Base-by-base conservation (phyloP, 2,329 filamentous ascomycete species). In the Colletotrichum sp. region DNA sequence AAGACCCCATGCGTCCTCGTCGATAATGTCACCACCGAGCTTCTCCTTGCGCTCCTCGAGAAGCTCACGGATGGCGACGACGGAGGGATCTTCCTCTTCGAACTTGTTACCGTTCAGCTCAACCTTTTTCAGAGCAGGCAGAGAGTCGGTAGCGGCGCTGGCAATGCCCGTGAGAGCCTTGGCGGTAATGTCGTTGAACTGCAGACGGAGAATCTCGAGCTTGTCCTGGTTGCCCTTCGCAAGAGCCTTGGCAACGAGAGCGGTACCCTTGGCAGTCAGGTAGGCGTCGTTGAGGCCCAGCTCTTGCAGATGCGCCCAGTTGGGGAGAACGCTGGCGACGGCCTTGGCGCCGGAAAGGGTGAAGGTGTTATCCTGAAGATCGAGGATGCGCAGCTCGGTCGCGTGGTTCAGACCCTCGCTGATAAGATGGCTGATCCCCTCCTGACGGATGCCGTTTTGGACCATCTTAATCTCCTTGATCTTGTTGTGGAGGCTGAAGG, bases 101-200 rank as follows among this genome's bases (percentile, higher is more conserved):
- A 99, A 98, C 82, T 95, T 97, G 88, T 99, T 99, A 66, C 97
- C 97, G 83, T 99, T 98, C 78, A 99, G 87, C 86, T 98, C 97
- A 65, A 99, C 91, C 80, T 96, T 93, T 86, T 93, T 94, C 78
- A 99, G 87, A 14, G 90, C 90, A 3, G 95, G 96, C 10, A 99
- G 89, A 4, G 89, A 89, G 10, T 90, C 87, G 80, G 92, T 91
- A 6, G 92, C 92, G 4, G 94, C 95, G 24, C 90, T 86, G 4
- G 93, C 90, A 69, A 99, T 89, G 4, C 89, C 90, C 82, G 94
- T 92, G 65, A 98, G 85, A 21, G 94, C 94, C 73, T 92, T 90
- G 1, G 93, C 88, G 55, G 94, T 96, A 82, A 99, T 97, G 79
- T 99, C 97, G 86, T 98, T 98, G 89, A 94, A 98, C 83, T 98